Evolutionary conservation across 2,329 filamentous ascomycete species (phyloP), one percentile per base, ranked within the genome.

Genomic region (Fusarium sp.): DNA sequence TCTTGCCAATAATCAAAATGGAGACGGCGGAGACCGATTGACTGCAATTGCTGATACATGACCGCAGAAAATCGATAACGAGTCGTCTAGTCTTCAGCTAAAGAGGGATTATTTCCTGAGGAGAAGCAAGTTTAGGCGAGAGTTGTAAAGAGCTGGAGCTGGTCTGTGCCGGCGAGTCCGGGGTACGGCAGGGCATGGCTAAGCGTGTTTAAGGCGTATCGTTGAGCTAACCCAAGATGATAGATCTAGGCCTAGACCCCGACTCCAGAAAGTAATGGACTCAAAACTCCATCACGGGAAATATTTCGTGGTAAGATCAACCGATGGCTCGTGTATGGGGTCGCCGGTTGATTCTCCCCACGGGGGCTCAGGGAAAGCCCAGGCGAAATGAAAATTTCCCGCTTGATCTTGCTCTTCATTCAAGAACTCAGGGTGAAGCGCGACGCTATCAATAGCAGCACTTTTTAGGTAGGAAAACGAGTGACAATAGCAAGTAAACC

Each of bases 141-240:
- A 65, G 31, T 49, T 56, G 42, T 47, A 45, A 20, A 48, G n/a
- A 39, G 64, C 65, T 26, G 56, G 39, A 52, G 45, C 20, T 70
- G 52, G 66, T 66, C 67, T 54, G 66, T 66, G 66, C 59, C 52
- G 66, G 66, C 28, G 41, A 58, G 59, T 70, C 67, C 67, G 66
- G 52, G 54, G 52, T 69, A 35, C 7, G 26, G 45, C 45, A 48
- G 14, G 45, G 26, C 18, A 47, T 17, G 56, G 45, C 35, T 42
- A 58, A 55, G 52, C 41, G 38, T n/a, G 31, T 45, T 54, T 56
- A 26, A 41, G 33, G 51, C 45, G 38, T 31, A n/a, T 55, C 36
- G 15, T n/a, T 55, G 33, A 45, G 41, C 41, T 64, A 69, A 56
- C 66, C 28, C 38, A 63, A 44, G 48, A 51, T 24, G 31, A 35